Evolutionary conservation across 2,329 filamentous ascomycete genomes (phyloP), one percentile per base, ranked within the genome.

Genomic region (Chrysosporium queenslandicum): DNA sequence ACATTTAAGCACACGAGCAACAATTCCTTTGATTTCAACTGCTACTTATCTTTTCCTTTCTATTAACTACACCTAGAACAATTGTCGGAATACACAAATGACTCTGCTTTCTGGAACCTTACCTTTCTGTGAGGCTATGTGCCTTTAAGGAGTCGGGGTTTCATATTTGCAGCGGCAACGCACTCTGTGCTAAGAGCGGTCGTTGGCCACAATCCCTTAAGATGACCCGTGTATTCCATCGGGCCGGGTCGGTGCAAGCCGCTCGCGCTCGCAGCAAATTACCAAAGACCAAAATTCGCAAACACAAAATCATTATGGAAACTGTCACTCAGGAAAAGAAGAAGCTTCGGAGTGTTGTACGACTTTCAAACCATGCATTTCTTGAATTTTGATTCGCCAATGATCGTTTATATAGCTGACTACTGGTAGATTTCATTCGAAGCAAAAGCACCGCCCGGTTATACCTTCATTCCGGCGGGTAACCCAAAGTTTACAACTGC

Each of bases 381-480:
- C 30, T 52, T 43, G 45, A 34, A 20, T 2, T 9, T n/a, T 14
- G 12, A 20, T 34, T 46, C n/a, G 25, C 34, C 39, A 42, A 37
- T 43, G 37, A 20, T 54, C 21, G 57, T 7, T 29, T 27, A 21
- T 34, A 14, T 47, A 16, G 34, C 50, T 52, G 25, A 58, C 63
- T 71, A 61, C 74, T 67, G 53, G 56, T 64, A 82, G 79, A 72
- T 78, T 40, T 75, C 75, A 18, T 80, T 79, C 58, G 71, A 74
- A 54, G 67, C 71, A n/a, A 69, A 74, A 58, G 71, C 80, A 20
- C 79, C 79, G 8, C 65, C 66, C 45, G 80, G 79, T n/a, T 83
- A 81, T 62, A 77, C 74, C 0, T 82, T 81, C 59, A 74, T 83
- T 46, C 75, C 78, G 20, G 74, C 78, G 42, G 80, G 80, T 21